Conservation (phyloP, 2,329 filamentous ascomycete genomes). For the Coniochaeta sp. region DNA sequence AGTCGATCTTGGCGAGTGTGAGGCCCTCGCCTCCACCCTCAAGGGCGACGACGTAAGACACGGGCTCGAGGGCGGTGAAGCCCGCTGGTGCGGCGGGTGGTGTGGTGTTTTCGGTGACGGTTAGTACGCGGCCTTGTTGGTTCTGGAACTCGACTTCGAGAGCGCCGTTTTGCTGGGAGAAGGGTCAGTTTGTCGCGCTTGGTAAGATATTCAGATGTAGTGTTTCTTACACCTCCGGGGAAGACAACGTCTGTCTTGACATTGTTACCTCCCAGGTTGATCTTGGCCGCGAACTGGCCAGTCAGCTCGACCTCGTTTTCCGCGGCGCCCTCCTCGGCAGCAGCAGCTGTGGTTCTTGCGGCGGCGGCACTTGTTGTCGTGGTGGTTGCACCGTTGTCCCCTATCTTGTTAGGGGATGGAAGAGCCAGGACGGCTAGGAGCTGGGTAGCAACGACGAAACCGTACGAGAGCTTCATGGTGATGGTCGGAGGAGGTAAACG, state of each 20-base stretch:
- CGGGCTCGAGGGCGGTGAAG: constrained; percentile 28
- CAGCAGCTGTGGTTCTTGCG: background rate
- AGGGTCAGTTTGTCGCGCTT: background rate
- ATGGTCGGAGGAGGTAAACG: background rate
- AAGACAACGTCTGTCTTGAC: constrained; percentile 25
- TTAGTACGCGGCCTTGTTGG: constrained; percentile 22
- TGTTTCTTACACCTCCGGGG: constrained; percentile 23
- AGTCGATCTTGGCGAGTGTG: constrained; percentile 32
- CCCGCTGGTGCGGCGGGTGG: constrained; percentile 26
- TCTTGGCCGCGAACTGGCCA: constrained; percentile 20
- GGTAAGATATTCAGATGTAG: background rate
- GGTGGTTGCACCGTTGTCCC: background rate
- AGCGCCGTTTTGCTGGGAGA: constrained; percentile 17
- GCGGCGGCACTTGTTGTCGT: constrained; percentile 3
- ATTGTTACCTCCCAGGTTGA: constrained; percentile 23
- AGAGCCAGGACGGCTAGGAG: background rate
- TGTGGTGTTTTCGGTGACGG: constrained; percentile 28
- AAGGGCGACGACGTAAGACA: constrained; percentile 27
- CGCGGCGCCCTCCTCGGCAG: constrained; percentile 11
- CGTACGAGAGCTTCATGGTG: background rate
- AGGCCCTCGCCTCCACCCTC: constrained; percentile 22
- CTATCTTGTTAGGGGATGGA: background rate
- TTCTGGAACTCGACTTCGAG: constrained; percentile 34
- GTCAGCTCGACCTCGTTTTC: constrained; percentile 23
- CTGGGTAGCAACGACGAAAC: background rate